Base-by-base conservation (phyloP, 805 yeast genomes). In the Saccharomycopsis sp. region DNA sequence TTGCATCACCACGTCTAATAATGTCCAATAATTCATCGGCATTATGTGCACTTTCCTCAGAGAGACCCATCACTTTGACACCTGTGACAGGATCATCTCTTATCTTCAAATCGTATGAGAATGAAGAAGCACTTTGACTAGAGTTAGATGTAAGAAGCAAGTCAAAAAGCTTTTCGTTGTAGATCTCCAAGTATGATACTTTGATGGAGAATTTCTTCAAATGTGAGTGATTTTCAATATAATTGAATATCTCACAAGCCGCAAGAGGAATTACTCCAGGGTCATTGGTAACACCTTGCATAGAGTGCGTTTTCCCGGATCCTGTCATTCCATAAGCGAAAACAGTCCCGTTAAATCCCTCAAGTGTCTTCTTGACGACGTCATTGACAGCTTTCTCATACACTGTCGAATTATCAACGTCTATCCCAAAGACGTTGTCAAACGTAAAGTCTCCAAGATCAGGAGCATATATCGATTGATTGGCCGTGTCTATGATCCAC, bases 241-340 rank as follows among this genome's bases (percentile, higher is more conserved):
- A 76, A 14, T 74, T 70, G 65, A 84, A 91, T 2, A 88, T 75
- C 50, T 80, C 79, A 57, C 77, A 74, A 12, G 85, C 84, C 3
- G 92, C 84, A 44, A 83, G 72, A 46, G 85, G 83, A 50, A 91
- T 86, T 53, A 90, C 76, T 2, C 97, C 96, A 0, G 85, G 83
- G 61, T 83, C 85, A 3, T 64, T 61, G 1, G 70, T 75, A 24
- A 77, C 74, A 34, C 96, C 97, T 62, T 84, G 85, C 96, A 90
- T 90, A 1, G 96, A 81, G 67, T 80, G 84, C 0, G 97, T 90
- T 70, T 90, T 90, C 9, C 97, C 97, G 1, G 95, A 86, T 0
- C 97, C 97, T 0, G 97, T 90, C 90, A 88, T 88, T 40, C 97
- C 97, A 66, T 90, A 90, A 0, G 98, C 97, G 69, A 92, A 90